These are phyloP conservation scores for Curvularia verruculosa DNA, from an alignment of 2,329 filamentous ascomycete genomes.

Conservation along the genomic window DNA sequence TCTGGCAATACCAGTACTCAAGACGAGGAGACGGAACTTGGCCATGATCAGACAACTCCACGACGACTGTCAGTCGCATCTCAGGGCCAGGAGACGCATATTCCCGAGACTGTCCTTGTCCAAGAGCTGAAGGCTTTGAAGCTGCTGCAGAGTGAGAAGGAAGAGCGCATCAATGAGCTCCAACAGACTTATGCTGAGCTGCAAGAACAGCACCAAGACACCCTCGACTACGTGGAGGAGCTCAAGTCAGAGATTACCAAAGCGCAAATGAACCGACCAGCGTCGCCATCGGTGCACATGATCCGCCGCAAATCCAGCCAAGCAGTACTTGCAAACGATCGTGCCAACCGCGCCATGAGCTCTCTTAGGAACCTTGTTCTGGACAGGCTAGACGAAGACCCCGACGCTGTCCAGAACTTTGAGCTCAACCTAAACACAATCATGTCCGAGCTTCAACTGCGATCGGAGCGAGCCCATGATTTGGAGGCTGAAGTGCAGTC, in stretches of 20 bases:
- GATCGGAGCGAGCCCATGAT: constrained; percentile 88
- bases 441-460: constrained; percentile 86
- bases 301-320: constrained; percentile 94
- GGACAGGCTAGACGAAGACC: constrained; percentile 81
- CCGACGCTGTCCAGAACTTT: constrained; percentile 88
- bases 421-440: constrained; percentile 89
- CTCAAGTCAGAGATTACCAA: constrained; percentile 86
- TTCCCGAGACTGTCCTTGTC: constrained; percentile 24
- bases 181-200: constrained; percentile 81
- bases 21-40: constrained; percentile 57
- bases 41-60: constrained; percentile 65
- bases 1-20: constrained; percentile 54
- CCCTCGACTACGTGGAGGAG: constrained; percentile 85
- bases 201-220: constrained; percentile 79
- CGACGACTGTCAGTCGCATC: constrained; percentile 31
- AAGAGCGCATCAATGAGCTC: constrained; percentile 74
- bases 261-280: constrained; percentile 69
- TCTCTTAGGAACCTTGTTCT: constrained; percentile 86
- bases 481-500: constrained; percentile 83
- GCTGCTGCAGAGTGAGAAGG: constrained; percentile 74
- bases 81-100: constrained; percentile 19
- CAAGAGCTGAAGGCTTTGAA: constrained; percentile 75
- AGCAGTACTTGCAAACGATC: constrained; percentile 83
- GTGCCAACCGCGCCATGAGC: constrained; percentile 88
- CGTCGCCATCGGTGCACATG: constrained; percentile 71